Evolutionary conservation across 306 rosid genomes (phyloP).

Genomic region (Mimosa pudica): DNA sequence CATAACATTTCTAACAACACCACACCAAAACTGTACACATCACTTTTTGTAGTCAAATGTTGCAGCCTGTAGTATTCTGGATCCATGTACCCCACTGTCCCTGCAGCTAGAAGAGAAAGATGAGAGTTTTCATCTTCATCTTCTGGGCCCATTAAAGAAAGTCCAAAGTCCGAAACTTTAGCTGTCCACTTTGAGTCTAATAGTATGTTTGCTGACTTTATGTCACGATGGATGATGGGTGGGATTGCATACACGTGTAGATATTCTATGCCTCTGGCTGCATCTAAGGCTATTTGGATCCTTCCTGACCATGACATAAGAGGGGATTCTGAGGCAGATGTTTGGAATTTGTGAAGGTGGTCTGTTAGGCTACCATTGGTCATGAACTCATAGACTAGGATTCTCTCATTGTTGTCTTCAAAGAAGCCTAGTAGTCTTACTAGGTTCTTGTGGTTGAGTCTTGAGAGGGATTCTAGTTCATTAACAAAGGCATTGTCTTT

Average conservation of each 20-base stretch:
- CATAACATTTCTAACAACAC: slow-evolving; percentile 68
- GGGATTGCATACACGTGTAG: slow-evolving; percentile 64
- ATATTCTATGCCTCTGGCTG: slow-evolving; percentile 76
- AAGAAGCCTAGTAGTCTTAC: slow-evolving; percentile 69
- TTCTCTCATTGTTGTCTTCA: slow-evolving; percentile 66
- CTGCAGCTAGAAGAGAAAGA: slow-evolving; percentile 63
- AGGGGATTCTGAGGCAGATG: slow-evolving; percentile 22
- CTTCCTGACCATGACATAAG: slow-evolving; percentile 56
- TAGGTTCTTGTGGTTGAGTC: slow-evolving; percentile 86
- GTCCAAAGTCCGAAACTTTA: slow-evolving; percentile 77
- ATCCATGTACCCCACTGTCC: slow-evolving; percentile 87
- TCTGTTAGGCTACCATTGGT: slow-evolving; percentile 70
- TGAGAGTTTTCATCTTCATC: slow-evolving; percentile 55
- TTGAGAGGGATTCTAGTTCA: slow-evolving; percentile 73
- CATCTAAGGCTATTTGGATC: slow-evolving; percentile 65
- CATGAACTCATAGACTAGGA: slow-evolving; percentile 77
- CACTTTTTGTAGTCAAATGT: slow-evolving; percentile 70
- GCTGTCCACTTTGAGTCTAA: slow-evolving; percentile 57
- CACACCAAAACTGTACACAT: slow-evolving; percentile 88
- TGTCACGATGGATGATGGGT: slow-evolving; percentile 78
- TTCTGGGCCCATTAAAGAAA: slow-evolving; percentile 68
- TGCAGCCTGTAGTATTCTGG: slow-evolving; percentile 89
- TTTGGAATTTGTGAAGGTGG: slow-evolving; percentile 62
- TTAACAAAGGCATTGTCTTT: slow-evolving; percentile 72
- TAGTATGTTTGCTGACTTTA: slow-evolving; percentile 70